Evolutionary conservation across 805 yeast genomes (phyloP).

Genomic region (Danielia reshetovae): DNA sequence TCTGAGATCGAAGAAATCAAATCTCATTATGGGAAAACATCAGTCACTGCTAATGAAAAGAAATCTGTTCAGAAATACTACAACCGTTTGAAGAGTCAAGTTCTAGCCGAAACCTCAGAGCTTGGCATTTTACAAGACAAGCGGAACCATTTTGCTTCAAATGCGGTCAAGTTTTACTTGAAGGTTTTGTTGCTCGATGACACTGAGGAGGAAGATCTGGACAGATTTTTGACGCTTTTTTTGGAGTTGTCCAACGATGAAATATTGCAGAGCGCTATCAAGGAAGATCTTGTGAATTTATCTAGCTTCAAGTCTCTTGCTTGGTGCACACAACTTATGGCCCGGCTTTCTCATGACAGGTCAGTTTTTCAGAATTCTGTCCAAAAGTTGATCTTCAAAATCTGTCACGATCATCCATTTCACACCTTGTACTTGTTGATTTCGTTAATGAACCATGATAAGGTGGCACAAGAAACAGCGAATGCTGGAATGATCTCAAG

Average conservation of each 20-base stretch:
- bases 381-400: slow-evolving; percentile 40
- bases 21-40: slow-evolving; percentile 36
- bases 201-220: slow-evolving; percentile 50
- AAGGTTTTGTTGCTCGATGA: slow-evolving; percentile 45
- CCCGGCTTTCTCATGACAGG: slow-evolving; percentile 53
- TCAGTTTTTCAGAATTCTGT: slow-evolving; percentile 55
- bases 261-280: slow-evolving; percentile 41
- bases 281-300: slow-evolving; percentile 32
- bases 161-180: slow-evolving; percentile 59
- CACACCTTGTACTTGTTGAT: slow-evolving; percentile 64
- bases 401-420: slow-evolving; percentile 61
- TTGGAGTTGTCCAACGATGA: slow-evolving; percentile 52
- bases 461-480: slow-evolving; percentile 22
- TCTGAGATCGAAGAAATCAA: slow-evolving; percentile 50
- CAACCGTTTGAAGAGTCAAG: slow-evolving; percentile 45
- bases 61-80: slow-evolving; percentile 51
- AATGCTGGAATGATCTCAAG: slow-evolving; percentile 42
- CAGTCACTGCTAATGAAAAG: slow-evolving; percentile 43
- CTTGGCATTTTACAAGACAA: slow-evolving; percentile 35
- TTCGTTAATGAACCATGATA: slow-evolving; percentile 49
- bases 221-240: slow-evolving; percentile 83
- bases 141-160: slow-evolving; percentile 41
- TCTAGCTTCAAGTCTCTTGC: slow-evolving; percentile 64
- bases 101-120: slow-evolving; percentile 47
- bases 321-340: slow-evolving; percentile 80